phyloP scores from a whole-genome alignment of 306 rosid species.

The Pachyrhizus erosus region DNA sequence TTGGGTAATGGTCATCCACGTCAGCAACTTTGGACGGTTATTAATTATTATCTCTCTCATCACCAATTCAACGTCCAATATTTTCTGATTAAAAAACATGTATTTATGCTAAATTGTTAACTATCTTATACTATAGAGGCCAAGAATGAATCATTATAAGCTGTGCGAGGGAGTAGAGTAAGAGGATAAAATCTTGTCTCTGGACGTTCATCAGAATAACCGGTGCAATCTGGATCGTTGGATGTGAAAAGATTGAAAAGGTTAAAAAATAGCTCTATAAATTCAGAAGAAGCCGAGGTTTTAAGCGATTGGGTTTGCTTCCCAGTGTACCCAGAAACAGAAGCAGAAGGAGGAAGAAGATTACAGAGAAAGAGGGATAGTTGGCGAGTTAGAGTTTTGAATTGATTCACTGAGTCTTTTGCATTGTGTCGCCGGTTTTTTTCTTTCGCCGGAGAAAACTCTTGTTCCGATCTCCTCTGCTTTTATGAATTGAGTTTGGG shows the following conservation, averaged over 20 bases:
- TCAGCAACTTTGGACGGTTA: slow-evolving; percentile 51
- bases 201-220: slow-evolving; percentile 33
- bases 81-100: slow-evolving; percentile 11
- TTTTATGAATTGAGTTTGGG: slow-evolving; percentile 34
- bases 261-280: slow-evolving; percentile 36
- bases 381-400: slow-evolving; percentile 47
- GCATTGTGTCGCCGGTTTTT: slow-evolving; percentile 29
- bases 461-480: slow-evolving; percentile 13
- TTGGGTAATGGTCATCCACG: slow-evolving; percentile 44
- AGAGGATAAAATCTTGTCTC: neutral
- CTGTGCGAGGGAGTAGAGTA: slow-evolving; percentile 34
- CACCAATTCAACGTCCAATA: slow-evolving; percentile 35
- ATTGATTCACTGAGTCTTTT: slow-evolving; percentile 30
- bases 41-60: neutral
- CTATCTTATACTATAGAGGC: neutral
- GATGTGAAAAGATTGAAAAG: neutral
- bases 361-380: slow-evolving; percentile 10
- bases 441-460: slow-evolving; percentile 32
- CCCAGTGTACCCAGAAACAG: slow-evolving; percentile 34
- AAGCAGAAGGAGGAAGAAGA: slow-evolving; percentile 18
- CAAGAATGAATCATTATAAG: neutral
- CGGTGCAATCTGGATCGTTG: slow-evolving; percentile 46
- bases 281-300: slow-evolving; percentile 37
- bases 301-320: slow-evolving; percentile 40
- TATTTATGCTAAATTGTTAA: neutral